Base-by-base conservation (phyloP, 805 yeast genomes). In the Citeromyces matritensis region DNA sequence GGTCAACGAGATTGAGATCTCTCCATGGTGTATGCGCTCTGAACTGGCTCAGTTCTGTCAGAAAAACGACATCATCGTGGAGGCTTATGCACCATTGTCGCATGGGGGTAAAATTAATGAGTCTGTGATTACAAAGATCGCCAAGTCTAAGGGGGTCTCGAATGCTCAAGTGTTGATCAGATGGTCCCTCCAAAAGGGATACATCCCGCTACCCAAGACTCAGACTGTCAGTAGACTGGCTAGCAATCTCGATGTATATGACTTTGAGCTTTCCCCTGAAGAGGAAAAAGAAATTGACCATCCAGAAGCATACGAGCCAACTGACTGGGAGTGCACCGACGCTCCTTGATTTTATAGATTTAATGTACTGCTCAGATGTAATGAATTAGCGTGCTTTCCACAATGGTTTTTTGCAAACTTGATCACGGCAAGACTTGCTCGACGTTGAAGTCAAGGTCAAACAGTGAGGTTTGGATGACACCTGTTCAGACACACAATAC, bases 1-100 rank as follows among this genome's bases (percentile, higher is more conserved):
- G 0, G 76, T 80, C 27, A 77, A 83, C 49, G 94, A 84, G 49
- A 69, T 83, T 44, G 94, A 82, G 51, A 63, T 82, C 32, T 81
- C 83, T 37, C 94, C 91, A 13, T 81, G 91, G 86, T 59, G 77
- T 43, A 81, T 77, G 55, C 60, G 79, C 42, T 54, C 61, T 33
- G 73, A 74, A 32, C 58, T 83, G 35, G 70, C 78, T 14, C 65
- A 72, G 33, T 78, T 57, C 51, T 73, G 80, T 47, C 57, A 60
- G 23, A 45, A 59, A 10, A 52, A 74, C 35, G 71, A 61, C 29
- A 66, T 85, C 26, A 53, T 60, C 5, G 68, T 77, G 8, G 83
- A 80, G 48, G 86, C 93, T 1, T 85, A 68, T 53, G 73, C 91
- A 6, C 95, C 95, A 6, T 64, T 85, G 42, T 53, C 57, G 3